A percentile compares a stretch with the other conserved stretches of the same genome.
Conservation (phyloP, 2,329 filamentous ascomycete species). For the Pyricularia sp. region DNA sequence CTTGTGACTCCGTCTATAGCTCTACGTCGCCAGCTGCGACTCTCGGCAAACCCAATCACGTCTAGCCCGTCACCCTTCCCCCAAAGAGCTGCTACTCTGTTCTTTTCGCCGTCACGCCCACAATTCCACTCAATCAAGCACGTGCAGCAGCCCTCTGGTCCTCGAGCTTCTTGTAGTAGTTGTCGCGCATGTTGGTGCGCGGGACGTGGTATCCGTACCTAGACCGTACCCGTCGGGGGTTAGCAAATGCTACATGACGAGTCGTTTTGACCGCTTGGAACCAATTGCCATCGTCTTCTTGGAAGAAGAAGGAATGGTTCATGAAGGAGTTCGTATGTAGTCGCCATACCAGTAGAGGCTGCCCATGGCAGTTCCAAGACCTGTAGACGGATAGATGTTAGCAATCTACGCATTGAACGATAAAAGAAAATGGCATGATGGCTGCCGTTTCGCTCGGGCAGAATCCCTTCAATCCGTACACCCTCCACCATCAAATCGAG, state of each 20-base stretch:
- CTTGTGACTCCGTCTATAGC: not conserved
- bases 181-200: constrained; percentile 48
- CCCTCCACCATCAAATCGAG: not conserved
- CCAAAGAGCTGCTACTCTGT: not conserved
- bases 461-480: not conserved
- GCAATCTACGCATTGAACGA: constrained; percentile 10
- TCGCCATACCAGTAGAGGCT: constrained; percentile 48
- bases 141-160: constrained; percentile 36
- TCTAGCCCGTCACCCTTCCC: not conserved
- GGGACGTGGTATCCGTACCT: constrained; percentile 57
- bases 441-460: not conserved
- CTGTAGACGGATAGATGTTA: constrained; percentile 27
- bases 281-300: not conserved
- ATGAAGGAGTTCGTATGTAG: not conserved
- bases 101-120: not conserved
- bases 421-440: constrained; percentile 1
- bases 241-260: not conserved
- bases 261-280: not conserved
- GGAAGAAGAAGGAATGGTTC: not conserved
- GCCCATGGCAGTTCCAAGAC: constrained; percentile 43
- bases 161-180: constrained; percentile 50
- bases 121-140: constrained; percentile 6
- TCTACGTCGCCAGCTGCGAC: not conserved
- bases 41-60: not conserved
- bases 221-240: constrained; percentile 5